Conservation (phyloP, 805 yeast species). For the Suhomyces xylopsoci region DNA sequence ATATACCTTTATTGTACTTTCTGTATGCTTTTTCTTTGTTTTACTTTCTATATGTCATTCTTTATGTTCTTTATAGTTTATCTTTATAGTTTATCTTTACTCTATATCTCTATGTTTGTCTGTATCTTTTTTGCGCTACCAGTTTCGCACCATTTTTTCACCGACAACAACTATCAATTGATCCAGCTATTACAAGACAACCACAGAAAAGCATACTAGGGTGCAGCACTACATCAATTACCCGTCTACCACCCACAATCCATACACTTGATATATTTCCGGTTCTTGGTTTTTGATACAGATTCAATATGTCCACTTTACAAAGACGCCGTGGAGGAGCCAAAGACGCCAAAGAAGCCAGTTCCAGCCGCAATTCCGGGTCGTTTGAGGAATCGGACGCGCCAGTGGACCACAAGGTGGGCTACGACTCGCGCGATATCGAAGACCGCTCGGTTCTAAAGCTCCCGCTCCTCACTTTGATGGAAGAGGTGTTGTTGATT, state of each 20-base stretch:
- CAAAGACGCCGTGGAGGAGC: slow-evolving; percentile 72
- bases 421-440: slow-evolving; percentile 75
- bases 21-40: too few relatives aligned
- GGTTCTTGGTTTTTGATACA: too few relatives aligned
- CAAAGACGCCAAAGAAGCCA: slow-evolving; percentile 18
- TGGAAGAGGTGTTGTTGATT: slow-evolving; percentile 93
- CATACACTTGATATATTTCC: not conserved
- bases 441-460: slow-evolving; percentile 36
- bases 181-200: not conserved
- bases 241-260: too few relatives aligned
- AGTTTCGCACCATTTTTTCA: not conserved
- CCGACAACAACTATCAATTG: not conserved
- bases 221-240: too few relatives aligned
- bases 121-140: too few relatives aligned
- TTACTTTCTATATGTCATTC: too few relatives aligned
- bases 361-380: slow-evolving; percentile 16
- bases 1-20: too few relatives aligned
- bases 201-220: not conserved
- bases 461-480: slow-evolving; percentile 76
- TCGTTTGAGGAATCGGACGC: slow-evolving; percentile 26
- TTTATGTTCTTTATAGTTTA: too few relatives aligned
- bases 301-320: slow-evolving; percentile 22
- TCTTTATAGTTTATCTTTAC: too few relatives aligned
- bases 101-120: too few relatives aligned
- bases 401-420: slow-evolving; percentile 58